Conservation (phyloP, 352 stramenopile genomes). For the Pythium oligandrum region DNA sequence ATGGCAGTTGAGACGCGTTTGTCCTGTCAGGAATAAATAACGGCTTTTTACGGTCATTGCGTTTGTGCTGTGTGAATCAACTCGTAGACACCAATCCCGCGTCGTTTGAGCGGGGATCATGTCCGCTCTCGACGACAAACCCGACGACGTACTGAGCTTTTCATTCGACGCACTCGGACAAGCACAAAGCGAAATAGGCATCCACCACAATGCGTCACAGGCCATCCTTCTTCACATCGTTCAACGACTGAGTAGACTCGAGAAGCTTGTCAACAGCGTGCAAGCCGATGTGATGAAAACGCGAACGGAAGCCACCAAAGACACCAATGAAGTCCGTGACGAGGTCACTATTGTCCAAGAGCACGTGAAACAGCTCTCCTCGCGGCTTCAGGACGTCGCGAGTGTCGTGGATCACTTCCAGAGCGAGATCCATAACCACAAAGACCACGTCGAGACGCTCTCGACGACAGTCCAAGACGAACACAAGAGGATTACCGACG, state of each 20-base stretch:
- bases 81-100: too few species aligned
- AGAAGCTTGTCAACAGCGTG: conserved; percentile 34
- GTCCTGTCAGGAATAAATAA: too few species aligned
- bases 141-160: conserved; percentile 3
- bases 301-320: conserved; percentile 29
- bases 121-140: neutral
- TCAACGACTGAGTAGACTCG: conserved; percentile 47
- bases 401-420: conserved; percentile 62
- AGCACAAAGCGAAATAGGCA: conserved; percentile 44
- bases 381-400: conserved; percentile 51
- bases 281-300: conserved; percentile 38
- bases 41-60: too few species aligned
- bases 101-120: too few species aligned
- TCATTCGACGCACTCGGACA: conserved; percentile 25
- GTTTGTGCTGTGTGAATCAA: too few species aligned
- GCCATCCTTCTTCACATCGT: conserved; percentile 63
- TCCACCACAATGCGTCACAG: conserved; percentile 49
- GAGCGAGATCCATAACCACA: conserved; percentile 54
- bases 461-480: conserved; percentile 51
- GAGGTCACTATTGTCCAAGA: conserved; percentile 41
- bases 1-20: too few species aligned
- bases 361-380: conserved; percentile 42
- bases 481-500: conserved; percentile 29
- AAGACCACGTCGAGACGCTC: conserved; percentile 35
- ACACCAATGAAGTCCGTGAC: conserved; percentile 35